phyloP scores from a whole-genome alignment of 768 basidiomycete species.

The Tylopilus sp. region DNA sequence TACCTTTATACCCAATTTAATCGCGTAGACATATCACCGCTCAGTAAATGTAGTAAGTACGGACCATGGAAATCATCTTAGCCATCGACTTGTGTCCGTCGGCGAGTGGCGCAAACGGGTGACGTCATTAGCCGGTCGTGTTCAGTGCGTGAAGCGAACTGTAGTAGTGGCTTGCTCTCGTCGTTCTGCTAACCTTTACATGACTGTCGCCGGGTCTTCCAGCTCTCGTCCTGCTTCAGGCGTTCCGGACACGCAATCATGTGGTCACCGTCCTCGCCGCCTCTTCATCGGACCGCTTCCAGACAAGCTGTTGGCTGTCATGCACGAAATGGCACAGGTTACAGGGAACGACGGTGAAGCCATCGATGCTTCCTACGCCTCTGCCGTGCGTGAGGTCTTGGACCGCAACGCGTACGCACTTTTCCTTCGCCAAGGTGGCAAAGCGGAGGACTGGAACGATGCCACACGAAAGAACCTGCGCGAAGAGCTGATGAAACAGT shows the following conservation, averaged over 20 bases:
- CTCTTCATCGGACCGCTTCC: slow-evolving; percentile 79
- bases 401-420: slow-evolving; percentile 60
- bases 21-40: slow-evolving; percentile 20
- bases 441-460: slow-evolving; percentile 64
- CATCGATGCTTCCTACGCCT: slow-evolving; percentile 34
- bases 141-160: neutral
- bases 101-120: neutral
- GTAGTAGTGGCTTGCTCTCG: neutral
- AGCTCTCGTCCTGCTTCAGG: neutral
- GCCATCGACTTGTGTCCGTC: neutral
- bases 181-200: neutral
- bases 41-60: slow-evolving; percentile 17
- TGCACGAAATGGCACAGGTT: slow-evolving; percentile 29
- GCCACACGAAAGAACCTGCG: slow-evolving; percentile 45
- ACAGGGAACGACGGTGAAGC: slow-evolving; percentile 31
- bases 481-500: slow-evolving; percentile 56
- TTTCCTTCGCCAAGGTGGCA: slow-evolving; percentile 64
- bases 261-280: slow-evolving; percentile 40
- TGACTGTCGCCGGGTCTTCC: slow-evolving; percentile 10
- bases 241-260: neutral
- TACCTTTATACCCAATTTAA: slow-evolving; percentile 11
- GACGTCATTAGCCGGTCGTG: slow-evolving; percentile 23
- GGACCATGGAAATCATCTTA: no score
- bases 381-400: slow-evolving; percentile 37
- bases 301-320: slow-evolving; percentile 47